phyloP scores from a whole-genome alignment of 2,329 filamentous ascomycete species.

The Aureobasidium uvarum region DNA sequence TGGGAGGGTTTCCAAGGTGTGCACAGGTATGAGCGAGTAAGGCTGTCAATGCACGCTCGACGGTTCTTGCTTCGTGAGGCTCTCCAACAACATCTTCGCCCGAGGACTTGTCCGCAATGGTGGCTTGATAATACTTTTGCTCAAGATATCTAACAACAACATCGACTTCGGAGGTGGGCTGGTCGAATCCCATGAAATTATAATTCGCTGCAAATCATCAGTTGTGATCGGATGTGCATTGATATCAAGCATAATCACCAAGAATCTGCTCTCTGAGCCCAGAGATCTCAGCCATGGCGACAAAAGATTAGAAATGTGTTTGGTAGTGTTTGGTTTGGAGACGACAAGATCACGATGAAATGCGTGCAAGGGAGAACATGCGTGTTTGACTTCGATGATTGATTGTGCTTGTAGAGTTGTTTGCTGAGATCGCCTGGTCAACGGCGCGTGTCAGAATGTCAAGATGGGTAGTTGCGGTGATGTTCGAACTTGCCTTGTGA shows the following conservation, averaged over 20 bases:
- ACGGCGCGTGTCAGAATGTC: neutral
- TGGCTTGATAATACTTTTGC: constrained; percentile 5
- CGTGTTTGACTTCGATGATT: neutral
- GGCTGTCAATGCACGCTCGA: neutral
- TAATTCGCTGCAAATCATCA: constrained; percentile 4
- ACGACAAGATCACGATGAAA: neutral
- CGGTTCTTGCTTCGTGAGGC: neutral
- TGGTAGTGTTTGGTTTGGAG: neutral
- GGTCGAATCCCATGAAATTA: neutral
- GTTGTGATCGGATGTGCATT: neutral
- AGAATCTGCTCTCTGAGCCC: constrained; percentile 18
- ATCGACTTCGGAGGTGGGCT: neutral
- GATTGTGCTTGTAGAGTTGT: neutral
- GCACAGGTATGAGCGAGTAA: neutral
- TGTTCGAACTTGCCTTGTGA: neutral
- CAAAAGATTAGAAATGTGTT: neutral
- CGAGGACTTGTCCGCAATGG: neutral
- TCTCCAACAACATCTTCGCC: neutral
- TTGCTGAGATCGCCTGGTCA: neutral
- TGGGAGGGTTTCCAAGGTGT: neutral
- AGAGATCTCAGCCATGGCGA: constrained; percentile 4
- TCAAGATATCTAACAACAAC: constrained; percentile 4
- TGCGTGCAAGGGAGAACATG: neutral
- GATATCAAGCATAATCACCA: neutral
- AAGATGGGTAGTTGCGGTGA: neutral